Evolutionary conservation across 257 asterid genomes (phyloP), one percentile per base, ranked within the genome.

Genomic region (Nicotiana knightiana): DNA sequence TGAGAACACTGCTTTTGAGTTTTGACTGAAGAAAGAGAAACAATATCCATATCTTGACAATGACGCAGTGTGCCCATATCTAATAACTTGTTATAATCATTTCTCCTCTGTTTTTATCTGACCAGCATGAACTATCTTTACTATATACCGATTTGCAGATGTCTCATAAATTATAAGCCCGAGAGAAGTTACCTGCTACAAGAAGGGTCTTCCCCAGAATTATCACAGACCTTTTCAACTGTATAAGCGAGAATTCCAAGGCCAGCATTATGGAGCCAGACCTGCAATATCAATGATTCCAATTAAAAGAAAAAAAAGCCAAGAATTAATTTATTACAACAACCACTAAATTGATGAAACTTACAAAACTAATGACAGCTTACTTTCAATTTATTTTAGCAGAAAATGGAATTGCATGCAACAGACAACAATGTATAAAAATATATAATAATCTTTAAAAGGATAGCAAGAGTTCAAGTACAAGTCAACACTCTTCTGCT

Each of bases 201-300:
- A 64, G 90, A 88, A 51, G 99, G 97, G 85, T 96, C 99, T 89
- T 96, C 99, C 66, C 99, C 99, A 24, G 99, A 96, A 84, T 84
- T 88, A 87, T 94, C 98, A 82, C 99, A 96, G 76, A 93, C 90
- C 86, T 85, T 90, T 90, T 96, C 99, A 15, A 82, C 86, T 26
- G 89, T 67, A 71, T 86, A 91, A 78, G 83, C 81, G n/a, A 94
- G 88, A 85, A 90, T 93, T 86, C 87, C 97, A 24, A 87, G 73
- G 67, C 91, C 90, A 28, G 82, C 26, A 65, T 81, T 85, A 82
- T 90, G 85, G 84, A 94, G 86, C 99, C 99, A 96, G 63, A 96
- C 97, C 99, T 96, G 84, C 84, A 89, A 26, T 70, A 81, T 17
- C 59, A 77, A 46, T 26, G 63, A 75, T 26, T 48, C 4, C 43